Conservation (phyloP, 2,329 filamentous ascomycete species). For the Aureobasidium sp. region DNA sequence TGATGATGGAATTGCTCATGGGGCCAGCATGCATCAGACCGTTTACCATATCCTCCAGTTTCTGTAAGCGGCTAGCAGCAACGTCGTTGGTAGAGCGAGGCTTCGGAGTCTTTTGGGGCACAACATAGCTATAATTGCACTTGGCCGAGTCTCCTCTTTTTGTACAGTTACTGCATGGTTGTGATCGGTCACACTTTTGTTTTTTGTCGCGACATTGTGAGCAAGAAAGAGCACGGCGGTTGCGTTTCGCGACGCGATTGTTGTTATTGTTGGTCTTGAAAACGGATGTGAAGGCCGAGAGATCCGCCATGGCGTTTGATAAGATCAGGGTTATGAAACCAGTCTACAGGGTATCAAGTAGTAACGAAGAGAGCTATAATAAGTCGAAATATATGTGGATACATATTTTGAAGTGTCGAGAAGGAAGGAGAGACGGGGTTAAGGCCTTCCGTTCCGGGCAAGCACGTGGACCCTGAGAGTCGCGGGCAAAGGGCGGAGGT, state of each 20-base stretch:
- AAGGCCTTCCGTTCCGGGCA: neutral
- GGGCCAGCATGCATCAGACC: conserved; percentile 8
- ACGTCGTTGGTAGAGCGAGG: conserved; percentile 3
- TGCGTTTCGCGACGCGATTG: conserved; percentile 18
- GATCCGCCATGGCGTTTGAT: neutral
- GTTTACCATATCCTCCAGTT: conserved; percentile 19
- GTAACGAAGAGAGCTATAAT: neutral
- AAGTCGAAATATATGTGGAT: neutral
- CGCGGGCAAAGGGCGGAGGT: neutral
- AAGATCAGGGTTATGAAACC: too few relatives aligned
- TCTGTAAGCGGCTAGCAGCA: conserved; percentile 13
- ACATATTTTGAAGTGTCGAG: too few relatives aligned
- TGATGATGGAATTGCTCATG: neutral
- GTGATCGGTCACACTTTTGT: conserved; percentile 16
- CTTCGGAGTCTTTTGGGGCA: neutral
- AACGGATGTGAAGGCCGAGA: neutral
- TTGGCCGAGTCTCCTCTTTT: neutral
- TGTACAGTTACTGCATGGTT: conserved; percentile 14
- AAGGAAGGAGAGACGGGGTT: conserved; percentile 4
- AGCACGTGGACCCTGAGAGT: conserved; percentile 9
- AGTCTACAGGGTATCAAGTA: too few relatives aligned
- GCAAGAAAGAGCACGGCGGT: conserved; percentile 15
- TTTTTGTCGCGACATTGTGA: conserved; percentile 9
- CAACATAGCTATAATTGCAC: neutral
- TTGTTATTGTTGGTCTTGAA: neutral